These are phyloP conservation scores for Nicotiana knightiana DNA, from an alignment of 257 asterid species.

Conservation along the genomic window DNA sequence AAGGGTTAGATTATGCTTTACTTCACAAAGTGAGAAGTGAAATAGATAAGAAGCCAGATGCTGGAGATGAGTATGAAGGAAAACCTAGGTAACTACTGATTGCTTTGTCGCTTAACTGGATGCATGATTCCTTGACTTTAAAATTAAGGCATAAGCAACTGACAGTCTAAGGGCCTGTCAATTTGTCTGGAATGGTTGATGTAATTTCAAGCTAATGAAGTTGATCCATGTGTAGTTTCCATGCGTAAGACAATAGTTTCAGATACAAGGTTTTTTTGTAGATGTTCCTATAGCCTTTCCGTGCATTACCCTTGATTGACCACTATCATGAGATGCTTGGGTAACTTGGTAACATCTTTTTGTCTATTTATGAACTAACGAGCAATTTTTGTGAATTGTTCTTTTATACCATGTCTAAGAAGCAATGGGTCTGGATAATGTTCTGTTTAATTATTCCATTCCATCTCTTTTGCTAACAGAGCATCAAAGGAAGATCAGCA, in stretches of 20 bases:
- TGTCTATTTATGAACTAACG: background rate
- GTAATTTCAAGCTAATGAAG: background rate
- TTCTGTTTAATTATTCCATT: background rate
- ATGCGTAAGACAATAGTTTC: background rate
- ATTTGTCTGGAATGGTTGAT: background rate
- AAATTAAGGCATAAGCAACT: background rate
- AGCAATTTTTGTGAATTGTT: background rate
- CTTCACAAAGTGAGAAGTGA: constrained; percentile 96
- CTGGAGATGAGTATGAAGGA: constrained; percentile 66
- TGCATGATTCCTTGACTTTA: background rate
- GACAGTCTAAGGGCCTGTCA: background rate
- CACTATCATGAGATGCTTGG: background rate
- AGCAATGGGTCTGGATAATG: background rate
- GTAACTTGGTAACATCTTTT: background rate
- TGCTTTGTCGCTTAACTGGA: background rate
- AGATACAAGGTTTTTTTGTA: background rate
- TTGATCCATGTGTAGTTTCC: background rate
- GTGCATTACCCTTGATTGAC: background rate
- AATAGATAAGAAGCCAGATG: constrained; percentile 83
- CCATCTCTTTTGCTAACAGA: constrained; percentile 42
- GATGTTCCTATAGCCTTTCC: background rate
- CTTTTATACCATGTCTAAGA: background rate
- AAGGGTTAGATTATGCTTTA: constrained; percentile 95
- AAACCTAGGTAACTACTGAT: constrained; percentile 46
- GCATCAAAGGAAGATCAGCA: constrained; percentile 71